Evolutionary conservation across 306 rosid genomes (phyloP), one percentile per base, ranked within the genome.

Genomic region (Prunus mume): DNA sequence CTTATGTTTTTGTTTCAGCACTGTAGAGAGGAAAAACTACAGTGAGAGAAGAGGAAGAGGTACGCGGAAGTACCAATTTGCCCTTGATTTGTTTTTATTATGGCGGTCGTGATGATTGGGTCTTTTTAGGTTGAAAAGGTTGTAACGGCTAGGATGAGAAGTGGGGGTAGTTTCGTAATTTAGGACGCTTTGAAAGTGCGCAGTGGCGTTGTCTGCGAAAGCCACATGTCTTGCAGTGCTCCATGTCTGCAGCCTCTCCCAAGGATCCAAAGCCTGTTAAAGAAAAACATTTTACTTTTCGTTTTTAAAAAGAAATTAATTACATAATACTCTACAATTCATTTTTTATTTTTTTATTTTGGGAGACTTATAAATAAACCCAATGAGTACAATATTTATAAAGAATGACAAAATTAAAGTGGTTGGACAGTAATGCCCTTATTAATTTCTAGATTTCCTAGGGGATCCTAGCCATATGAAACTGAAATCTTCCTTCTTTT

Each of bases 91-190:
- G 34, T 24, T 81, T 74, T 63, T 65, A 68, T 28, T 79, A 76
- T 75, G 85, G 81, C 73, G 71, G 9, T 24, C 49, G 54, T 55
- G 82, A 81, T 66, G 17, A 45, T 46, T 46, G 72, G n/a, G 63
- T 4, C 12, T 43, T 50, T 50, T 20, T 9, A 27, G 71, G 46
- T n/a, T 7, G 2, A 62, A 63, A 70, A 2, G 70, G 22, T n/a
- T 27, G 80, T 81, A 95, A 95, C 99, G 99, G 99, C 99, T 96
- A 96, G 90, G 88, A 85, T 27, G 11, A 3, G 12, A 1, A 9
- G 4, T 0, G 56, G 83, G 97, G 98, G 88, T 77, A 72, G 2
- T 14, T n/a, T 0, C 0, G 94, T 90, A 77, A 86, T 81, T 87
- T 71, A 0, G 0, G 0, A 0, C 1, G 10, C 76, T 89, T 91